phyloP scores from a whole-genome alignment of 768 basidiomycete species.

The Macrolepiota albuminosa region DNA sequence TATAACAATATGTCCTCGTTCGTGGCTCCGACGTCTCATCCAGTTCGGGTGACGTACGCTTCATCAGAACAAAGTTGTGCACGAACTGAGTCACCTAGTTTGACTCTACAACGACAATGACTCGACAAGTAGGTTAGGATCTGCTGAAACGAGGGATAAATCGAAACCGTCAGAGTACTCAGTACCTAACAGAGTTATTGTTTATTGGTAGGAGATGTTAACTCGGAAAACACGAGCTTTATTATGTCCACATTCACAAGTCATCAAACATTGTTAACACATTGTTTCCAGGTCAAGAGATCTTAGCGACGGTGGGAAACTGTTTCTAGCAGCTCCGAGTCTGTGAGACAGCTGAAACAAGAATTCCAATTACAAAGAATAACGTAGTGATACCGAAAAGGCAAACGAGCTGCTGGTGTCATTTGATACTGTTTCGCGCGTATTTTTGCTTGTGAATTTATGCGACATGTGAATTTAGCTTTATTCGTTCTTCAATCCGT shows the following conservation, averaged over 20 bases:
- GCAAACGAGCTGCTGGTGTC: background rate
- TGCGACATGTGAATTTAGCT: background rate
- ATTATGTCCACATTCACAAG: background rate
- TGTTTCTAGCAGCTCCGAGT: background rate
- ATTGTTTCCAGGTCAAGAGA: background rate
- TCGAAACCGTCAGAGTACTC: background rate
- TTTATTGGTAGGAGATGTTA: background rate
- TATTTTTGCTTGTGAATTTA: background rate
- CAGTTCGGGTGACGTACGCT: background rate
- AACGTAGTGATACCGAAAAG: background rate
- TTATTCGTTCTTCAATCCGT: background rate
- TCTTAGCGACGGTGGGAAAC: background rate
- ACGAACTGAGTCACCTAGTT: background rate
- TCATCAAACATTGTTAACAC: background rate
- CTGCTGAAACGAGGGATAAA: background rate
- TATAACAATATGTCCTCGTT: too few species aligned
- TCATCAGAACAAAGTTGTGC: background rate
- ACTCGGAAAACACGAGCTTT: background rate
- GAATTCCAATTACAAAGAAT: background rate
- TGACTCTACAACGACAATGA: background rate
- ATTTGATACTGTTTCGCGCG: background rate
- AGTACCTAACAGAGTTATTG: background rate
- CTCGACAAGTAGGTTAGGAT: background rate
- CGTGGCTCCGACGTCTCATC: background rate
- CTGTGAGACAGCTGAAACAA: background rate